Conservation (phyloP, 2,329 filamentous ascomycete genomes). For the Ophiostoma piceae region DNA sequence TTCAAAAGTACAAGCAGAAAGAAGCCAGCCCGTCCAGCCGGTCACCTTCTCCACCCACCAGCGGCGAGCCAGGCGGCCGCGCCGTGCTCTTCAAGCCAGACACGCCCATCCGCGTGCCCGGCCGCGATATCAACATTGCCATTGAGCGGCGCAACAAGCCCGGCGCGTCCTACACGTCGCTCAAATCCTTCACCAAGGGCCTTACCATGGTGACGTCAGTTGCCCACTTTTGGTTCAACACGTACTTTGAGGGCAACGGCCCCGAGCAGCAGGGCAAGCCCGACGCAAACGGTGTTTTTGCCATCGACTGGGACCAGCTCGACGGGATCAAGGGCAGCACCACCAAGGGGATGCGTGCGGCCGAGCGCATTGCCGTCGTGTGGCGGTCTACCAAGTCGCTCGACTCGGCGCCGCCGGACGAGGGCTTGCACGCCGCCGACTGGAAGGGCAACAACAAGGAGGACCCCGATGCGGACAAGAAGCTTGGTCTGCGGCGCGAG, state of each 20-base stretch:
- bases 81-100: constrained; percentile 73
- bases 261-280: constrained; percentile 60
- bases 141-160: constrained; percentile 81
- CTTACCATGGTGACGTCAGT: constrained; percentile 88
- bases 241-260: constrained; percentile 80
- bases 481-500: constrained; percentile 62
- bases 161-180: neutral
- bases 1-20: neutral
- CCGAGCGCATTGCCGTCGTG: constrained; percentile 78
- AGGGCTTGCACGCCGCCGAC: constrained; percentile 51
- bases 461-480: constrained; percentile 50
- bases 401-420: constrained; percentile 14
- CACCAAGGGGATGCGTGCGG: constrained; percentile 72
- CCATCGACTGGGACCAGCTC: constrained; percentile 62
- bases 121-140: constrained; percentile 83
- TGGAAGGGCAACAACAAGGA: constrained; percentile 60
- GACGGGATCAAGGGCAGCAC: constrained; percentile 91
- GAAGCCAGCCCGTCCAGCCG: neutral
- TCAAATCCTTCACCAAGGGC: constrained; percentile 45
- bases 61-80: constrained; percentile 9
- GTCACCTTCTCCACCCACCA: neutral
- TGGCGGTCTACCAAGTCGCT: constrained; percentile 56
- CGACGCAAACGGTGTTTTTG: constrained; percentile 60
- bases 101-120: constrained; percentile 63
- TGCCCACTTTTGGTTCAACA: constrained; percentile 95